Evolutionary conservation across 306 rosid genomes (phyloP), one percentile per base, ranked within the genome.

Genomic region (Prinsepia uniflora): DNA sequence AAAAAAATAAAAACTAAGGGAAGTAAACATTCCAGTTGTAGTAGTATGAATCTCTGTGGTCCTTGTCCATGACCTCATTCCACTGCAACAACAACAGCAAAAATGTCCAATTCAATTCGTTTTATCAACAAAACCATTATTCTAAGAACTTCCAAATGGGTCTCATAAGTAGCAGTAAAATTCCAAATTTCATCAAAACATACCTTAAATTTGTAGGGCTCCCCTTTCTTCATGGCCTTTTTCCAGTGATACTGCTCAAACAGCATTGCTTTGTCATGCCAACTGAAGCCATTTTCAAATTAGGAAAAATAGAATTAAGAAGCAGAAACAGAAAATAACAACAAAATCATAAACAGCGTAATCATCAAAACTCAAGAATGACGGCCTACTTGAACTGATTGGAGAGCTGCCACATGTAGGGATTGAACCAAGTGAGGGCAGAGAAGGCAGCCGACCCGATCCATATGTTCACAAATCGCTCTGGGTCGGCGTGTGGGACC

Each of bases 231-330:
- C 87, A 17, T 67, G 22, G 98, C 97, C 74, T 74, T 79, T 65
- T 84, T 87, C 98, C 98, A 94, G 82, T 94, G 97, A 76, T 90
- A 84, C 50, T 89, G 98, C 82, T 90, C 98, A 66, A 63, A 88
- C 49, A 89, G 46, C 85, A 94, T 76, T 39, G 85, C 96, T 74
- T 77, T 90, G 78, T 94, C 97, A 77, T 94, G 98, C 94, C 90
- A 94, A 73, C 98, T 90, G 91, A 81, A 72, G 19, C 53, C 36
- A 78, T 53, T 68, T 56, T 63, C 69, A 77, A 54, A 67, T 30
- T 59, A 24, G 39, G 58, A 18, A 43, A 49, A 15, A 46, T 3
- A 39, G 3, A 4, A 56, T 10, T 56, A 11, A 42, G 30, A 41
- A 49, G 20, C 13, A 48, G 7, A 62, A 61, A 36, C 12, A 8